Conservation (phyloP, 2,329 filamentous ascomycete species). For the Epichloe hybrida region DNA sequence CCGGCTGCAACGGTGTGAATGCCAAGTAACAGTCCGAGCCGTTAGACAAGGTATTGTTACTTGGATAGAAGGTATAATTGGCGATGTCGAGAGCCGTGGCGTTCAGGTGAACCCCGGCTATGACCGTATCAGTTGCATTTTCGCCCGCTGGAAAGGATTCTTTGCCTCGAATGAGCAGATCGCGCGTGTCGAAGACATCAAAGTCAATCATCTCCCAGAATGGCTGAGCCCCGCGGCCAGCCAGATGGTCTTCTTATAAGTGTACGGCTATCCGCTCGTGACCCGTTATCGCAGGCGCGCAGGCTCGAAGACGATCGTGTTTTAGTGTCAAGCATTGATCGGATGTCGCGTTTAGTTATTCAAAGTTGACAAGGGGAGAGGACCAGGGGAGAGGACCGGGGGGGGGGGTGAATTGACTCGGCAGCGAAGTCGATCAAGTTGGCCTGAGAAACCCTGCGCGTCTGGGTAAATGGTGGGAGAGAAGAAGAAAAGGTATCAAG, state of each 20-base stretch:
- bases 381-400: too few species aligned
- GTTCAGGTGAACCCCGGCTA: constrained; percentile 53
- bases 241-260: not conserved
- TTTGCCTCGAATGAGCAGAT: constrained; percentile 20
- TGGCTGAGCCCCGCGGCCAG: not conserved
- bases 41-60: constrained; percentile 62
- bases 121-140: constrained; percentile 43
- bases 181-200: constrained; percentile 28
- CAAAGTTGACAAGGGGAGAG: too few species aligned
- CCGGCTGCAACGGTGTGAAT: constrained; percentile 49
- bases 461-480: not conserved
- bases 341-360: not conserved
- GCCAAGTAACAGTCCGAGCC: constrained; percentile 53
- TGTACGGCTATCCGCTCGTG: not conserved
- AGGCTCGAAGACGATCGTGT: not conserved
- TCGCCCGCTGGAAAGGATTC: constrained; percentile 34
- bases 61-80: constrained; percentile 57
- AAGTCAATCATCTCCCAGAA: constrained; percentile 5
- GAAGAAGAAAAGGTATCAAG: too few species aligned
- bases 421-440: not conserved
- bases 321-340: not conserved
- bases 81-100: constrained; percentile 47
- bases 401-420: not conserved
- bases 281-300: too few species aligned
- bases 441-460: not conserved